These are phyloP conservation scores for Pseudocercospora vitis DNA, from an alignment of 2,329 filamentous ascomycete species.

Conservation along the genomic window DNA sequence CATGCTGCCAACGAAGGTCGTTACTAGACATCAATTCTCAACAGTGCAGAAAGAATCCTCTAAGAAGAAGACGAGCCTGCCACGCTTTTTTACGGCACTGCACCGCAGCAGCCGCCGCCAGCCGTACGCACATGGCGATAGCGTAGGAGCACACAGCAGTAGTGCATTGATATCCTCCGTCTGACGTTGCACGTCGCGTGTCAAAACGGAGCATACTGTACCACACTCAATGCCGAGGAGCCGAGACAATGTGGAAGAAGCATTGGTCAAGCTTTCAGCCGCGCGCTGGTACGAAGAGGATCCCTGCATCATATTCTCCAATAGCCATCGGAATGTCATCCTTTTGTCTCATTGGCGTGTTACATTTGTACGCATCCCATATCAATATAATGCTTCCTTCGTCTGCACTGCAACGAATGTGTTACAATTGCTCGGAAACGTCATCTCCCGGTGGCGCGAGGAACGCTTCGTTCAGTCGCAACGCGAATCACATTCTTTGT, in stretches of 20 bases:
- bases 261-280: constrained; percentile 8
- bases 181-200: neutral
- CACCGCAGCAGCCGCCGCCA: neutral
- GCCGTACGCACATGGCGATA: neutral
- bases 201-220: neutral
- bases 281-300: neutral
- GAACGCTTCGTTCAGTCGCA: too few relatives aligned
- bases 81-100: neutral
- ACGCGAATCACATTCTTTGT: too few relatives aligned
- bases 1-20: neutral
- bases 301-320: neutral
- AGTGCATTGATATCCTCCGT: too few relatives aligned
- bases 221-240: neutral
- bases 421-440: too few relatives aligned
- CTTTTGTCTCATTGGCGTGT: neutral
- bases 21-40: neutral
- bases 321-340: neutral
- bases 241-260: constrained; percentile 3
- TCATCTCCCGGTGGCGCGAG: too few relatives aligned
- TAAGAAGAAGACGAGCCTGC: neutral
- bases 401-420: too few relatives aligned
- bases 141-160: neutral
- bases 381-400: too few relatives aligned
- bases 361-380: neutral
- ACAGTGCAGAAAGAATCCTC: neutral